Evolutionary conservation across 1,284 basidiomycete genomes (phyloP).

Genomic region (Cutaneotrichosporon sp.): DNA sequence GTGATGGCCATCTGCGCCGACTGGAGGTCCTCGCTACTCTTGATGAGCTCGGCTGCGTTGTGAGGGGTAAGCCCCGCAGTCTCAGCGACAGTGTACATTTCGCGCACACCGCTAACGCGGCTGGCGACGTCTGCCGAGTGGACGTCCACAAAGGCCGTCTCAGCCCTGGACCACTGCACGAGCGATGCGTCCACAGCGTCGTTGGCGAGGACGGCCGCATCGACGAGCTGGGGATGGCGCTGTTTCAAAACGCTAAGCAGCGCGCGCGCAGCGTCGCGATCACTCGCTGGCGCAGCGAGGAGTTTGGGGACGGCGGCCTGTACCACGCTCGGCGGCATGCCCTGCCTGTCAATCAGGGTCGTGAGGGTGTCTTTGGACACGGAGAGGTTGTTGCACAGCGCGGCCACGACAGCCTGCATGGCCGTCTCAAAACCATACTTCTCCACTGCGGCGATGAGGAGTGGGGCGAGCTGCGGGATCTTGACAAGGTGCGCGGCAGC

Average conservation of each 20-base stretch:
- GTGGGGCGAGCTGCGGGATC: conserved; percentile 31
- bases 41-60: conserved; percentile 12
- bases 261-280: conserved; percentile 20
- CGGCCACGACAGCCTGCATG: conserved; percentile 22
- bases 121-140: conserved; percentile 45
- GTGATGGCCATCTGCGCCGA: conserved; percentile 46
- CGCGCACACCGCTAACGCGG: conserved; percentile 44
- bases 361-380: conserved; percentile 21
- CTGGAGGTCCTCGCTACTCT: conserved; percentile 18
- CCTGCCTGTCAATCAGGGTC: conserved; percentile 25
- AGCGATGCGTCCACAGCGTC: conserved; percentile 14
- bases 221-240: conserved; percentile 39
- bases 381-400: conserved; percentile 20
- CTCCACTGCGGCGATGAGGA: conserved; percentile 36
- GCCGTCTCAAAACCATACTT: conserved; percentile 42
- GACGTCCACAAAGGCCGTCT: conserved; percentile 40
- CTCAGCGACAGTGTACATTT: conserved; percentile 31
- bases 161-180: conserved; percentile 17
- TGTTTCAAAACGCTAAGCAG: conserved; percentile 37
- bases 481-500: conserved; percentile 23
- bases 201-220: conserved; percentile 24
- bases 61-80: conserved; percentile 5
- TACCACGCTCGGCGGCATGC: conserved; percentile 26
- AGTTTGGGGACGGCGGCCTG: conserved; percentile 26
- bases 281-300: conserved; percentile 18